Evolutionary conservation across 768 basidiomycete species (phyloP).

Genomic region (Collybia sp.): DNA sequence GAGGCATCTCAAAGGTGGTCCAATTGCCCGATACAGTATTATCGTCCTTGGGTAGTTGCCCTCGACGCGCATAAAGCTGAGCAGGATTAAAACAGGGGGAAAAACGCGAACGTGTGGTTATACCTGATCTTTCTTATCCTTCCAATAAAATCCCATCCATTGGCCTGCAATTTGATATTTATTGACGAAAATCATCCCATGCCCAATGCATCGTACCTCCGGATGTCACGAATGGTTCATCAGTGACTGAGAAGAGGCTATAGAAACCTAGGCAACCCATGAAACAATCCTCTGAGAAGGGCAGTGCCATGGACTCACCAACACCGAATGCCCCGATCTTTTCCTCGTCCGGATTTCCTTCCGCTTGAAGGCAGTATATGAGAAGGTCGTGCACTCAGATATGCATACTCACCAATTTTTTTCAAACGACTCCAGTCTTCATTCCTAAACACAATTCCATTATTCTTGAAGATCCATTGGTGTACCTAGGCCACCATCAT

Average conservation of each 20-base stretch:
- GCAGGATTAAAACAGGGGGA: constrained; percentile 5
- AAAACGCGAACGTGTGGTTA: constrained; percentile 1
- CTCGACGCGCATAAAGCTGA: constrained; percentile 81
- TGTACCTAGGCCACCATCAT: constrained; percentile 43
- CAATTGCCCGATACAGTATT: constrained; percentile 37
- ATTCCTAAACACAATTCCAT: constrained; percentile 76
- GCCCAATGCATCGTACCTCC: constrained; percentile 44
- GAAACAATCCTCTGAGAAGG: neutral
- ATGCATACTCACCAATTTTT: constrained; percentile 64
- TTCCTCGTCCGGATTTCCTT: constrained; percentile 91
- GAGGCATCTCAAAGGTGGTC: constrained; percentile 88
- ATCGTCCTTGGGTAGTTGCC: constrained; percentile 43
- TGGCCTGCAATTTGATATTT: constrained; percentile 43
- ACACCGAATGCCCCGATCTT: constrained; percentile 96
- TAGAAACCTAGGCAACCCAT: constrained; percentile 51
- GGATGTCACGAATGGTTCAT: constrained; percentile 78
- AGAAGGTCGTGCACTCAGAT: neutral
- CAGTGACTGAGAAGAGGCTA: constrained; percentile 78
- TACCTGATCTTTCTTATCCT: constrained; percentile 86
- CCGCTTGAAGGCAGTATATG: constrained; percentile 40
- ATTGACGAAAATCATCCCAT: constrained; percentile 13
- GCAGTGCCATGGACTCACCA: constrained; percentile 32
- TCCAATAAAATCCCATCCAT: constrained; percentile 98
- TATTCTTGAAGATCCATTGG: constrained; percentile 85
- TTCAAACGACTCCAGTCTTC: constrained; percentile 88